These are phyloP conservation scores for Eremomyces bilateralis DNA, from an alignment of 495 filamentous ascomycete species.

Conservation along the genomic window DNA sequence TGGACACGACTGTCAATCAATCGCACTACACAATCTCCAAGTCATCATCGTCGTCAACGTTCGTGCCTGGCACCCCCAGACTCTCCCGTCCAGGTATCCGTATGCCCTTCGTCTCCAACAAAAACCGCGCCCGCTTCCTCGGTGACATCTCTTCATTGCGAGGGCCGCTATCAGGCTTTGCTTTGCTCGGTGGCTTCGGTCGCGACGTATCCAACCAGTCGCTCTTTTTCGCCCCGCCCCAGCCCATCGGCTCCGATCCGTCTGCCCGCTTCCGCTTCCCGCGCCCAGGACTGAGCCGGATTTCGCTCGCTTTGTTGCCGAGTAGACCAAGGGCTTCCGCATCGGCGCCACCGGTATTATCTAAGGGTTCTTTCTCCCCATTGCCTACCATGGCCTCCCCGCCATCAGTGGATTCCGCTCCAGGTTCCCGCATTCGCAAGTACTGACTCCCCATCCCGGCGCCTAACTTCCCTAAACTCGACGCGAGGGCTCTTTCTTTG, in stretches of 20 bases:
- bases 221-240: slow-evolving; percentile 18
- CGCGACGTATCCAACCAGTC: slow-evolving; percentile 10
- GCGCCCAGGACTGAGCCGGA: slow-evolving; percentile 55
- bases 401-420: background rate
- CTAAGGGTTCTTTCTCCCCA: slow-evolving; percentile 3
- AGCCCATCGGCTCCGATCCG: slow-evolving; percentile 17
- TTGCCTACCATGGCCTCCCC: slow-evolving; percentile 1
- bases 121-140: slow-evolving; percentile 21
- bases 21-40: slow-evolving; percentile 18
- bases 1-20: background rate
- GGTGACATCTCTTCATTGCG: slow-evolving; percentile 4
- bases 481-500: slow-evolving; percentile 61
- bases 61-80: slow-evolving; percentile 6
- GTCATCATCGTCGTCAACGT: slow-evolving; percentile 8
- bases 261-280: slow-evolving; percentile 28
- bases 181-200: slow-evolving; percentile 6
- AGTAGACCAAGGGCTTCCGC: slow-evolving; percentile 34
- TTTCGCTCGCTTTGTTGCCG: slow-evolving; percentile 29
- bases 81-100: slow-evolving; percentile 21
- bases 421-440: slow-evolving; percentile 24
- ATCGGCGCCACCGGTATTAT: slow-evolving; percentile 13
- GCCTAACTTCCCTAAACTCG: slow-evolving; percentile 37
- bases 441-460: slow-evolving; percentile 58
- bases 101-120: slow-evolving; percentile 20
- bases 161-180: slow-evolving; percentile 7